Base-by-base conservation (phyloP, 805 yeast species). In the Candida pseudoglaebosa region DNA sequence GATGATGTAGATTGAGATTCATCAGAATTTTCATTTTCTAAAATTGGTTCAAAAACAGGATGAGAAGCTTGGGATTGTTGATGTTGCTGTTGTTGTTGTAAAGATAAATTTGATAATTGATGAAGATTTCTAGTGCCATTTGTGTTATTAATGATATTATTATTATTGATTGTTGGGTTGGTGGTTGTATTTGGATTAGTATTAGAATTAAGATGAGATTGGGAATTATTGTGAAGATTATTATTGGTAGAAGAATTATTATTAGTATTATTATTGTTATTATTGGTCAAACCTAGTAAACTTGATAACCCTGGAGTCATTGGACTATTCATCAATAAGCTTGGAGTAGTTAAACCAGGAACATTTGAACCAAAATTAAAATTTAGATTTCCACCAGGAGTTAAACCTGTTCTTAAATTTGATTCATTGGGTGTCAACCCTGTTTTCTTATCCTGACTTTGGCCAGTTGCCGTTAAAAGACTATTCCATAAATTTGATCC, bases 341-440 rank as follows among this genome's bases (percentile, higher is more conserved):
- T 55, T 0, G 77, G 73, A 4, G 70, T 65, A 8, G 58, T 57
- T 45, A 57, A 57, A 36, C 63, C 73, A 24, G 53, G 74, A 43
- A 51, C 57, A 42, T 44, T 69, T 35, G 39, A 60, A 28, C 62
- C 56, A 40, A 70, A 56, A 24, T 70, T 55, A 54, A 62, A 59
- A 35, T 42, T 38, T 16, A 38, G 37, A 24, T 54, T 42, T 1
- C 54, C 61, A 2, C 80, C 85, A 0, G 90, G 90, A 0, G 90
- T 81, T 19, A 82, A 56, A 0, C 93, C 91, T 0, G 85, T 69
- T 47, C 95, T 70, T 36, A 86, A 48, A 36, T 79, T 73, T 4
- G 87, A 76, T 53, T 85, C 95, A 56, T 80, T 84, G 2, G 93
- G 93, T 0, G 89, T 82, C 33, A 86, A 64, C 0, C 88, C 91